A percentile compares a stretch with the other conserved stretches of the same genome.
Conservation (phyloP, 2,329 filamentous ascomycete genomes). For the Herpotrichia juniperi region DNA sequence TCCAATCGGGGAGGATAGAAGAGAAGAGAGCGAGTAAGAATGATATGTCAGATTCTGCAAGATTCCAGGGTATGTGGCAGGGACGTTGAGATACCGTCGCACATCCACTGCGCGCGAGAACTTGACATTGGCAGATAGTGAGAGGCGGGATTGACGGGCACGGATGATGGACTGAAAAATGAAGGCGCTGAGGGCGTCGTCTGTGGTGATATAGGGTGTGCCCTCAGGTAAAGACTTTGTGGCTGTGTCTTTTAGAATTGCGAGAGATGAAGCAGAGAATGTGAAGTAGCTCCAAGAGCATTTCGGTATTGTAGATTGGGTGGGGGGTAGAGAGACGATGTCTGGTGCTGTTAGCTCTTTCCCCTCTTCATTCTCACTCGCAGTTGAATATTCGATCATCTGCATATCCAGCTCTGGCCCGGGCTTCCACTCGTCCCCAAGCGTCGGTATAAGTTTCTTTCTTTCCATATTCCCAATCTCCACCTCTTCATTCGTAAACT, state of each 20-base stretch:
- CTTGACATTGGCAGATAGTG: constrained; percentile 22
- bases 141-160: constrained; percentile 48
- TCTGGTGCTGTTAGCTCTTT: neutral
- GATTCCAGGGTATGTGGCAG: constrained; percentile 56
- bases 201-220: constrained; percentile 56
- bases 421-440: constrained; percentile 45
- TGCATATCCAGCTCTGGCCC: constrained; percentile 46
- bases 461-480: constrained; percentile 50
- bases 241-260: constrained; percentile 50
- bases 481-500: constrained; percentile 55
- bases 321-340: too few relatives aligned
- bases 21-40: constrained; percentile 29
- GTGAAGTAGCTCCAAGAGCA: constrained; percentile 55
- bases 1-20: constrained; percentile 39
- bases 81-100: constrained; percentile 51
- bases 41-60: constrained; percentile 56
- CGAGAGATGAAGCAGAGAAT: constrained; percentile 49
- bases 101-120: constrained; percentile 59
- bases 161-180: constrained; percentile 56
- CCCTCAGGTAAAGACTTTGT: constrained; percentile 20
- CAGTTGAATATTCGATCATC: constrained; percentile 22
- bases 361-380: constrained; percentile 8
- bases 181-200: constrained; percentile 60
- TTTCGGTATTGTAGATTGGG: constrained; percentile 8
- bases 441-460: constrained; percentile 45